A percentile compares a stretch with the other conserved stretches of the same genome.
phyloP scores from a whole-genome alignment of 208 protist species.

The Angomonas deanei region DNA sequence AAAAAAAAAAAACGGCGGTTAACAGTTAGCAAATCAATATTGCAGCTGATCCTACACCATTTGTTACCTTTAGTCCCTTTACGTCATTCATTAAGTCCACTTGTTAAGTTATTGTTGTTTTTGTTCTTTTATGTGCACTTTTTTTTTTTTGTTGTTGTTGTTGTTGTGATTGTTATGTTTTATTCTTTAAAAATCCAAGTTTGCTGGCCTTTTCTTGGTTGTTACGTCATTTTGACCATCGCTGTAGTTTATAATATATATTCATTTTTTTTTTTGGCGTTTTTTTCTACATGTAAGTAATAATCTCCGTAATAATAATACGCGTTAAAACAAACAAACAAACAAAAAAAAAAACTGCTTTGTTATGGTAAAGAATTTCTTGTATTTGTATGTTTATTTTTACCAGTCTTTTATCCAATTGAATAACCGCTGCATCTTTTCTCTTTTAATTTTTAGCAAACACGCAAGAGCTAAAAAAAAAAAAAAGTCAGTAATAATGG shows the following conservation, averaged over 20 bases:
- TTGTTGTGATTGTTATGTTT: too few species aligned
- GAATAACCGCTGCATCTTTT: too few species aligned
- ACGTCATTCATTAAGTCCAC: too few species aligned
- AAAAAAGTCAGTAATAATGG: slow-evolving; percentile 1
- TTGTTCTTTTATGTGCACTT: not conserved
- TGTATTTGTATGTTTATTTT: slow-evolving; percentile 2
- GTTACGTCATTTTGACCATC: too few species aligned
- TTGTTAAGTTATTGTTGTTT: not conserved
- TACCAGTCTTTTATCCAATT: not conserved
- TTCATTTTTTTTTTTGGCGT: not conserved
- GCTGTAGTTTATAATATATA: not conserved
- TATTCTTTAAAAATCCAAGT: too few species aligned
- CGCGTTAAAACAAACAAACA: not conserved
- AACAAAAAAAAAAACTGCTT: slow-evolving; percentile 2
- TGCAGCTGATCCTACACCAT: too few species aligned
- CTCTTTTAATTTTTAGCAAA: too few species aligned
- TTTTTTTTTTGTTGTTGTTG: not conserved
- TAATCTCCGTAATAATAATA: not conserved
- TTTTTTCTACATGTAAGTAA: not conserved
- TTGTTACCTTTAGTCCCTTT: too few species aligned
- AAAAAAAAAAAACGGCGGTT: too few species aligned
- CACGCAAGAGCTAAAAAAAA: not conserved
- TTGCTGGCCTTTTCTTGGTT: too few species aligned
- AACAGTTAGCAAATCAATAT: too few species aligned
- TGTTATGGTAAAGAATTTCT: slow-evolving; percentile 6